Conservation (phyloP, 2,329 filamentous ascomycete species). For the Trichoderma semiorbis region DNA sequence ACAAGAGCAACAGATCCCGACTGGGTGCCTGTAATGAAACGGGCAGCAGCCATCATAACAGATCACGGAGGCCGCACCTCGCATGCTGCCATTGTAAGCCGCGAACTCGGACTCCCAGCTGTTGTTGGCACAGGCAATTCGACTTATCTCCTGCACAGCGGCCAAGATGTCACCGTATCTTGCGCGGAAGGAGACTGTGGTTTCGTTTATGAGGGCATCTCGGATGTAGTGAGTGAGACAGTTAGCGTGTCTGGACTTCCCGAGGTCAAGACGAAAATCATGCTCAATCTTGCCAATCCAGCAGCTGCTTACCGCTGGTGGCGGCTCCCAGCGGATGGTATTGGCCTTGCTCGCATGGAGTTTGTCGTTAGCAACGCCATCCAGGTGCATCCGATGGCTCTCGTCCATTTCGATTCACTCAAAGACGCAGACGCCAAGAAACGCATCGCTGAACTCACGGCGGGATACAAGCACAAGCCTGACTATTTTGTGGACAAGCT, state of each 20-base stretch:
- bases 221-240: slow-evolving; percentile 32
- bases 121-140: slow-evolving; percentile 36
- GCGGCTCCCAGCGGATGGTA: slow-evolving; percentile 37
- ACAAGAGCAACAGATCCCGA: slow-evolving; percentile 36
- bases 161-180: slow-evolving; percentile 37
- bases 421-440: slow-evolving; percentile 26
- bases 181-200: slow-evolving; percentile 37
- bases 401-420: slow-evolving; percentile 33
- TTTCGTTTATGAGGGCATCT: slow-evolving; percentile 36
- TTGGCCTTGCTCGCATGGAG: slow-evolving; percentile 40
- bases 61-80: slow-evolving; percentile 38
- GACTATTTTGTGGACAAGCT: slow-evolving; percentile 39
- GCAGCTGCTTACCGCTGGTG: slow-evolving; percentile 39
- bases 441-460: slow-evolving; percentile 30
- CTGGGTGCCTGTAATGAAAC: slow-evolving; percentile 39
- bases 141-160: slow-evolving; percentile 35
- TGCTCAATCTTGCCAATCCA: slow-evolving; percentile 39
- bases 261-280: slow-evolving; percentile 30
- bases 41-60: slow-evolving; percentile 35
- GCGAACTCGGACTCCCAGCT: slow-evolving; percentile 37
- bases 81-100: slow-evolving; percentile 40
- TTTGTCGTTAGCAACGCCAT: slow-evolving; percentile 38
- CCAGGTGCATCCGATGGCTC: slow-evolving; percentile 36
- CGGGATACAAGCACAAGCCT: slow-evolving; percentile 33
- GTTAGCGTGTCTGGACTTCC: slow-evolving; percentile 29